Evolutionary conservation across 257 asterid species (phyloP), one percentile per base, ranked within the genome.

Genomic region (Nicotiana paniculata): DNA sequence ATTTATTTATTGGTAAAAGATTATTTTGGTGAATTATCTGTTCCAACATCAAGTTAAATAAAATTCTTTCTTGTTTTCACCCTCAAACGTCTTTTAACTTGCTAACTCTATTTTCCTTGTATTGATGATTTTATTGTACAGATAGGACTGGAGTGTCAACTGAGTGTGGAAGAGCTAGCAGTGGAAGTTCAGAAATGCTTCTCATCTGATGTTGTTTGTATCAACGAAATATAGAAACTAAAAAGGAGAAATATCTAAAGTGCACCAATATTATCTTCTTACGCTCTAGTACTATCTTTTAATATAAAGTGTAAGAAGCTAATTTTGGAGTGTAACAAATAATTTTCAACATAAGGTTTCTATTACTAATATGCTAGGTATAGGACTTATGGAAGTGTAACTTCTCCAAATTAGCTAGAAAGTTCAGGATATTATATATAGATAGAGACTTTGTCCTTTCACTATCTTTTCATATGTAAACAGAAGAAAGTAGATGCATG

Each of bases 141-240:
- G 99, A 93, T 96, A 74, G 99, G 99, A 83, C 85, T 96, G 70
- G 98, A 94, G 77, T 96, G 99, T 85, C 91, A 91, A 82, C 90
- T 96, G 87, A 96, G 99, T 77, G 88, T 96, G 93, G 99, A 96
- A 85, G 99, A 96, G 85, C 86, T 96, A 59, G 88, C 98, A 62
- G 76, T 86, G 85, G 97, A 91, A 87, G 94, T 96, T 82, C 99
- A 96, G 88, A 91, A 89, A 84, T 87, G 97, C 85, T 96, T 96
- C 90, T 88, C 90, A 21, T 81, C 85, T 75, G 77, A 53, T 68
- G 82, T 68, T 16, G 85, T 82, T 37, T 81, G 54, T 80, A 85
- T 86, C 69, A 84, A 83, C 78, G 82, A 82, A 65, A 77, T 80
- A 13, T 74, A 74, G 62, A 48, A 48, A 26, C 26, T 13, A 72